A percentile compares a stretch with the other conserved stretches of the same genome.
These are phyloP conservation scores for Cydonia oblonga DNA, from an alignment of 331 rosid species.

Conservation along the genomic window DNA sequence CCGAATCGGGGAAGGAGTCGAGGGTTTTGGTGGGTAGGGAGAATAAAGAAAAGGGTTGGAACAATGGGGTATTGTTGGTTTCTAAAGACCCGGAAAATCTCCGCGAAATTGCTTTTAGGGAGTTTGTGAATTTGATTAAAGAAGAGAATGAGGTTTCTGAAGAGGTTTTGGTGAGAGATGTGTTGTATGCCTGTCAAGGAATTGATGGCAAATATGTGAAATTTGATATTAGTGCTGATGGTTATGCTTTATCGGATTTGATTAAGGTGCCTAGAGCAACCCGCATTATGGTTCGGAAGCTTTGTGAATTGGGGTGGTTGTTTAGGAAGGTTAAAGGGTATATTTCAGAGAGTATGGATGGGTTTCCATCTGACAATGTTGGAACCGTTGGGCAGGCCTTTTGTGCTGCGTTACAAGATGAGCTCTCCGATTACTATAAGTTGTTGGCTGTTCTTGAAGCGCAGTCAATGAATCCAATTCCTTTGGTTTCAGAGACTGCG, in stretches of 20 bases:
- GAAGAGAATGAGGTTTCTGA: constrained; percentile 73
- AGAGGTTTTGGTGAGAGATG: constrained; percentile 78
- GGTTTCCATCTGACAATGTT: constrained; percentile 67
- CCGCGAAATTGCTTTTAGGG: constrained; percentile 59
- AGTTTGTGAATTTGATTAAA: constrained; percentile 52
- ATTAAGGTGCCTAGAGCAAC: constrained; percentile 67
- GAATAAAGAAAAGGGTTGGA: constrained; percentile 32
- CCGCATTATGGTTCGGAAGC: constrained; percentile 52
- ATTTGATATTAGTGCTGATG: constrained; percentile 29
- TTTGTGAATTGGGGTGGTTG: constrained; percentile 78
- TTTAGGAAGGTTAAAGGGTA: constrained; percentile 70
- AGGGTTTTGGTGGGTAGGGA: constrained; percentile 16
- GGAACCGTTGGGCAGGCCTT: constrained; percentile 91
- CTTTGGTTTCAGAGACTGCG: constrained; percentile 53
- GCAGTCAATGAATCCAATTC: constrained; percentile 76
- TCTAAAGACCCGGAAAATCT: constrained; percentile 65
- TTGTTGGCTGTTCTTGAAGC: constrained; percentile 77
- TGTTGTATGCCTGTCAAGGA: constrained; percentile 85
- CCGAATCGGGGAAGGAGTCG: constrained; percentile 20
- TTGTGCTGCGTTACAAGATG: constrained; percentile 89
- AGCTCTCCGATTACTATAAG: constrained; percentile 82
- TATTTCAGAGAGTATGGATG: constrained; percentile 59
- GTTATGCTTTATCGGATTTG: constrained; percentile 41
- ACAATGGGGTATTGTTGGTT: constrained; percentile 57
- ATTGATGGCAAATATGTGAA: constrained; percentile 76